Base-by-base conservation (phyloP, 192 early-diverging fungal species). In the Chytriomyces confervae region DNA sequence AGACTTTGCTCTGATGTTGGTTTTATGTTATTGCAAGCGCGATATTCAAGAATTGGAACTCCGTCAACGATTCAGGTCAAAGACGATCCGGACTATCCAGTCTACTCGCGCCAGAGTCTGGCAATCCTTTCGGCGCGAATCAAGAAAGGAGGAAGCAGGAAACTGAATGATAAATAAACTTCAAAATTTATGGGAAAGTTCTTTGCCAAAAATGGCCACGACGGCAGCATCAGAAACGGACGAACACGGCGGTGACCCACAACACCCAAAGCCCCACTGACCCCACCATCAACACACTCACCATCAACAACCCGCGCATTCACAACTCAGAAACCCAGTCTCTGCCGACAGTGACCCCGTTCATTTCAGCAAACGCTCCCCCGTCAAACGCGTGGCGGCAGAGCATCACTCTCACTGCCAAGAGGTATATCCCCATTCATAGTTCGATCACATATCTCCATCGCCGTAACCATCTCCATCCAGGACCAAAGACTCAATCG, bases 81-180 rank as follows among this genome's bases (percentile, higher is more conserved):
- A 29, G 79, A 81, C 67, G 66, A 77, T 51, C 79, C 79, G 3
- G 60, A 69, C 49, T 77, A 77, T 65, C 75, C 13, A 1, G 50
- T 20, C 48, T 81, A 47, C 63, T 62, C 45, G 8, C 49, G 65
- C 10, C 50, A 76, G 29, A 47, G 74, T 24, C 62, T 81, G 0
- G 43, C 75, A 9, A 81, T 81, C 29, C 49, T 65, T 20, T 79
- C 48, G 5, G 78, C 78, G 24, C 29, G 78, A 9, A 62, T 72
- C n/a, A 79, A 73, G 48, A 45, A 36, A 36, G 29, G 29, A 36
- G 29, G 29, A 36, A 36, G 29, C 29, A 36, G 29, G 29, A 36
- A 36, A 36, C 29, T 36, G 29, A 36, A 36, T 36, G 29, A 36
- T 36, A 36, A 36, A 36, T 36, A 36, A 36, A 36, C 29, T 36